These are phyloP conservation scores for Talaromyces sp. DNA, from an alignment of 2,329 filamentous ascomycete genomes.

Conservation along the genomic window DNA sequence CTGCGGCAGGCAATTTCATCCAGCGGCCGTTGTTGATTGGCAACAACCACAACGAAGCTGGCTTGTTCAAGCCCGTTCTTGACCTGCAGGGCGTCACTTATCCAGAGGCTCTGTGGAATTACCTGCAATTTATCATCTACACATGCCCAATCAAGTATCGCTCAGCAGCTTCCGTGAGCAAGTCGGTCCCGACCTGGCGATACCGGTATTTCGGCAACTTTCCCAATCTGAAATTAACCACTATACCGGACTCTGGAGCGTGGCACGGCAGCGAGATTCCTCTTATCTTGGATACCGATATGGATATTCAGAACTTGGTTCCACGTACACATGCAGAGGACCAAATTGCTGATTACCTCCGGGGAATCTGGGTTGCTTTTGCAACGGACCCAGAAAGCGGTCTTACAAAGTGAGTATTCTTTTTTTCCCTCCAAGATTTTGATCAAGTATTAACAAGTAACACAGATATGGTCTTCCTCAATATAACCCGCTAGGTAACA, in stretches of 20 bases:
- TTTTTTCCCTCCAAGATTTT: background rate
- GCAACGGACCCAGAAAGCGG: slow-evolving; percentile 4
- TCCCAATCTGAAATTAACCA: slow-evolving; percentile 2
- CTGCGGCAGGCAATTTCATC: slow-evolving; percentile 1
- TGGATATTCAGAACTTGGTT: background rate
- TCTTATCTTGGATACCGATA: background rate
- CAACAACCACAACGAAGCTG: slow-evolving; percentile 5
- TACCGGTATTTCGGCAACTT: slow-evolving; percentile 8
- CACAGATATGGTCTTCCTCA: slow-evolving; percentile 2
- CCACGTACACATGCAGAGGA: background rate
- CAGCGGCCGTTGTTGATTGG: slow-evolving; percentile 1
- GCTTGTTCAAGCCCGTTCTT: slow-evolving; percentile 1
- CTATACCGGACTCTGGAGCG: slow-evolving; percentile 1
- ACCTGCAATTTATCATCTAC: slow-evolving; percentile 1
- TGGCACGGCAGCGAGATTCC: slow-evolving; percentile 8
- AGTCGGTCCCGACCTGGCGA: slow-evolving; percentile 4
- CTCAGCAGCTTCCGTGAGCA: background rate
- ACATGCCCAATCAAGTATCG: slow-evolving; percentile 6
- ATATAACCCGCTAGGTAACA: background rate
- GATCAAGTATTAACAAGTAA: background rate
- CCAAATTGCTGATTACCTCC: slow-evolving; percentile 1
- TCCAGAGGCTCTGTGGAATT: slow-evolving; percentile 2
- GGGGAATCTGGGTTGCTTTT: slow-evolving; percentile 7
- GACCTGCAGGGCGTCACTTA: background rate
- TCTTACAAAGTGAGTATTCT: background rate